phyloP scores from a whole-genome alignment of 352 stramenopile genomes.

The Plasmopara halstedii region DNA sequence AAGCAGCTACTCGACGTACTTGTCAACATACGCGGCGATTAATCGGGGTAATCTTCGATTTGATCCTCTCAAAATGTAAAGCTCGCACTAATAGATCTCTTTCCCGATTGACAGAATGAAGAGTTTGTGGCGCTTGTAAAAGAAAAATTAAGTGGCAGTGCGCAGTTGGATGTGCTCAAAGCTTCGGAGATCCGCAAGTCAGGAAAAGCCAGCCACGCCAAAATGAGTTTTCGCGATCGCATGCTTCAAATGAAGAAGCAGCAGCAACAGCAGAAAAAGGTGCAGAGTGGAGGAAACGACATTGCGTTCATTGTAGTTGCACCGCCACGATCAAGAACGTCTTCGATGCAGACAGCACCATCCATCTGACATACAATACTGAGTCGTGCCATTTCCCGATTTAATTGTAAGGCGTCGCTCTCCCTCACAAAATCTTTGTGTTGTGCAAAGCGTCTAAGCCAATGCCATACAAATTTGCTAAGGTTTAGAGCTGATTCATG shows the following conservation, averaged over 20 bases:
- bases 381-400: no score
- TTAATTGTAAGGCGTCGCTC: slow-evolving; percentile 16
- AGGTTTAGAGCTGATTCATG: no score
- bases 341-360: slow-evolving; percentile 8
- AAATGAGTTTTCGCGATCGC: slow-evolving; percentile 44
- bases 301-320: slow-evolving; percentile 22
- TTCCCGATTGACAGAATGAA: slow-evolving; percentile 25
- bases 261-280: slow-evolving; percentile 21
- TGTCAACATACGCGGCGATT: slow-evolving; percentile 41
- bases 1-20: slow-evolving; percentile 37
- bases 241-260: slow-evolving; percentile 53
- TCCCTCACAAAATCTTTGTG: slow-evolving; percentile 1
- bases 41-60: slow-evolving; percentile 32
- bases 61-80: background rate
- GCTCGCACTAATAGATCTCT: slow-evolving; percentile 4
- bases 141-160: slow-evolving; percentile 40
- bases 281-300: slow-evolving; percentile 22
- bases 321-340: slow-evolving; percentile 9
- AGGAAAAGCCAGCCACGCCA: slow-evolving; percentile 20
- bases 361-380: slow-evolving; percentile 27
- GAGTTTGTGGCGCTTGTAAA: slow-evolving; percentile 53
- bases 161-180: slow-evolving; percentile 56
- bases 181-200: slow-evolving; percentile 41
- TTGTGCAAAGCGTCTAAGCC: background rate
- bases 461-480: no score